Conservation (phyloP, 306 rosid species). For the Pueraria montana region DNA sequence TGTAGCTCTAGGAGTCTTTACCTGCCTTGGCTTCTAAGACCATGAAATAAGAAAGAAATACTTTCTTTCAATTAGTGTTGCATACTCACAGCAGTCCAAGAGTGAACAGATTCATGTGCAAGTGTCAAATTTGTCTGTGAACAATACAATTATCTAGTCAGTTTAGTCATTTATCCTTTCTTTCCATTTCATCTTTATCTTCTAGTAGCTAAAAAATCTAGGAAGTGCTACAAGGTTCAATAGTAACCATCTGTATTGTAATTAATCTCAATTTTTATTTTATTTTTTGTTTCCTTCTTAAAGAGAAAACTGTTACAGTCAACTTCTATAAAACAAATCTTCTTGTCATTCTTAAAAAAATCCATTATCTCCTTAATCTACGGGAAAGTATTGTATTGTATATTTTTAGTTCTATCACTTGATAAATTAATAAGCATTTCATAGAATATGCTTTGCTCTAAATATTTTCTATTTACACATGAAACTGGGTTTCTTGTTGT, state of each 20-base stretch:
- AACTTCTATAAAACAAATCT: not conserved
- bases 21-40: too few species aligned
- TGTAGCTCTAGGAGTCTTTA: too few species aligned
- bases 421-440: too few species aligned
- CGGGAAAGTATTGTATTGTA: not conserved
- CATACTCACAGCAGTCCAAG: not conserved
- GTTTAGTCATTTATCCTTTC: not conserved
- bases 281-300: not conserved
- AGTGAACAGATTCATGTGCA: conserved; percentile 1
- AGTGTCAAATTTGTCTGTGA: not conserved
- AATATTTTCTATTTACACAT: too few species aligned
- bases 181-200: not conserved
- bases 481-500: too few species aligned
- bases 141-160: not conserved
- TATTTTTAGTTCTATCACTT: not conserved
- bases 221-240: not conserved
- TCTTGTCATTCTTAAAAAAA: not conserved
- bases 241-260: not conserved
- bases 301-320: not conserved
- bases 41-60: too few species aligned
- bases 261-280: too few species aligned
- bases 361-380: not conserved
- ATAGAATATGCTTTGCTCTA: too few species aligned
- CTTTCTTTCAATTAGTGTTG: conserved; percentile 13
- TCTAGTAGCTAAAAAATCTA: not conserved